phyloP scores from a whole-genome alignment of 2,329 filamentous ascomycete species.

The Botryosphaeria dothidea region DNA sequence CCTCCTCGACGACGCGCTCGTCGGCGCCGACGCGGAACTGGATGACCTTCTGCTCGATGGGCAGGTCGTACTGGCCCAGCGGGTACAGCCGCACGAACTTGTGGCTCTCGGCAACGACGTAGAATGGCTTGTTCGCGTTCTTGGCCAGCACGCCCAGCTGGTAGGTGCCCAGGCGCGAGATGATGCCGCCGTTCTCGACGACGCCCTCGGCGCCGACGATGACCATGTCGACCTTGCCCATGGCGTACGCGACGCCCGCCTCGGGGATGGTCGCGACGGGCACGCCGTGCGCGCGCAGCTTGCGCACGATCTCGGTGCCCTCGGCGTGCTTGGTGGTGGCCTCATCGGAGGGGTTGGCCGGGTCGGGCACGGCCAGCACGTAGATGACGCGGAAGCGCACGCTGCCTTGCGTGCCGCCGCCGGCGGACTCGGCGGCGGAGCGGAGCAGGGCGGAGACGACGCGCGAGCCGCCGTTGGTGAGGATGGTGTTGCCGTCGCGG shows the following conservation, averaged over 20 bases:
- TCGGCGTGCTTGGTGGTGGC: slow-evolving; percentile 48
- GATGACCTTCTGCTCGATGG: slow-evolving; percentile 75
- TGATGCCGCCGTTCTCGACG: slow-evolving; percentile 89
- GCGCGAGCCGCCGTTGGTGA: slow-evolving; percentile 86
- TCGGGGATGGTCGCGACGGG: slow-evolving; percentile 80
- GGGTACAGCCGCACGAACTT: slow-evolving; percentile 93
- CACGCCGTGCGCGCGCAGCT: slow-evolving; percentile 72
- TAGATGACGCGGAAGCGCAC: slow-evolving; percentile 84
- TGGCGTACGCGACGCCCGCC: slow-evolving; percentile 74
- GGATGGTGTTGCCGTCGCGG: slow-evolving; percentile 73
- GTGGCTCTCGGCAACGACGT: slow-evolving; percentile 91
- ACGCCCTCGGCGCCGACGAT: slow-evolving; percentile 78
- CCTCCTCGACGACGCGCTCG: slow-evolving; percentile 8
- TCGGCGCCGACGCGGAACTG: slow-evolving; percentile 65
- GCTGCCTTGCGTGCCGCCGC: slow-evolving; percentile 46
- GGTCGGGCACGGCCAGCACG: slow-evolving; percentile 36
- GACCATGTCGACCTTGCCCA: slow-evolving; percentile 71
- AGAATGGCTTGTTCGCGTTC: slow-evolving; percentile 73
- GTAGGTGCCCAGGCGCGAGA: slow-evolving; percentile 82
- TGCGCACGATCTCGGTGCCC: slow-evolving; percentile 68
- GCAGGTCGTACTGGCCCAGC: slow-evolving; percentile 76
- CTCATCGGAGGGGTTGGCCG: slow-evolving; percentile 26
- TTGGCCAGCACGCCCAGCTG: slow-evolving; percentile 83
- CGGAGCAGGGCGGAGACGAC: slow-evolving; percentile 78
- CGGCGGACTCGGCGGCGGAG: slow-evolving; percentile 65